A percentile compares a stretch with the other conserved stretches of the same genome.
phyloP scores from a whole-genome alignment of 2,329 filamentous ascomycete genomes.

The Raffaelea ambrosiae region DNA sequence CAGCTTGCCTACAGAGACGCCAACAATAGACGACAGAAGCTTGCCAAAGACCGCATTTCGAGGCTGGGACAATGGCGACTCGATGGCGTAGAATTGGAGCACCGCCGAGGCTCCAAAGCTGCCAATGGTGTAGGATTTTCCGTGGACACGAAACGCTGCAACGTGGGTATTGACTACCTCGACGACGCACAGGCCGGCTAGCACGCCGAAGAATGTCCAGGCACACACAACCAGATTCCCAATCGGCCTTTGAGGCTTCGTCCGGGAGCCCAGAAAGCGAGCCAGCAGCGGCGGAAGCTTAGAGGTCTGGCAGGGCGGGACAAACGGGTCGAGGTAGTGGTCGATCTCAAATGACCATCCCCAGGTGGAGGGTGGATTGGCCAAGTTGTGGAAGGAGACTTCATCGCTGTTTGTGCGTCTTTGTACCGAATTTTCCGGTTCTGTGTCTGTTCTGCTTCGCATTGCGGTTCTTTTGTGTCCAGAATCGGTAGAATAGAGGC shows the following conservation, averaged over 20 bases:
- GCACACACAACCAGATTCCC: slow-evolving; percentile 52
- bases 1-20: slow-evolving; percentile 55
- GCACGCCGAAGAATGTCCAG: slow-evolving; percentile 59
- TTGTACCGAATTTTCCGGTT: too few relatives aligned
- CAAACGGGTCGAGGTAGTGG: slow-evolving; percentile 59
- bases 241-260: slow-evolving; percentile 23
- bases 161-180: slow-evolving; percentile 47
- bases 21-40: slow-evolving; percentile 50
- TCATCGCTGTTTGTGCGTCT: too few relatives aligned
- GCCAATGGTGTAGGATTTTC: slow-evolving; percentile 54
- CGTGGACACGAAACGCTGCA: slow-evolving; percentile 40
- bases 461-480: too few relatives aligned
- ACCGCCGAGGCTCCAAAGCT: slow-evolving; percentile 70
- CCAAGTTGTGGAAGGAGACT: neutral
- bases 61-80: slow-evolving; percentile 65
- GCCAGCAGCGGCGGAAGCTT: slow-evolving; percentile 57
- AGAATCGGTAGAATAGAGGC: too few relatives aligned
- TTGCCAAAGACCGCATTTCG: slow-evolving; percentile 63
- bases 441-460: too few relatives aligned
- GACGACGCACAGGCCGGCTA: slow-evolving; percentile 52
- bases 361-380: neutral
- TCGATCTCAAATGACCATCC: slow-evolving; percentile 61
- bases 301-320: slow-evolving; percentile 58
- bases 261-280: slow-evolving; percentile 59
- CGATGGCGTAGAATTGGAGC: slow-evolving; percentile 64